Evolutionary conservation across 192 early-diverging fungal genomes (phyloP), one percentile per base, ranked within the genome.

Genomic region (Coemansia sp.): DNA sequence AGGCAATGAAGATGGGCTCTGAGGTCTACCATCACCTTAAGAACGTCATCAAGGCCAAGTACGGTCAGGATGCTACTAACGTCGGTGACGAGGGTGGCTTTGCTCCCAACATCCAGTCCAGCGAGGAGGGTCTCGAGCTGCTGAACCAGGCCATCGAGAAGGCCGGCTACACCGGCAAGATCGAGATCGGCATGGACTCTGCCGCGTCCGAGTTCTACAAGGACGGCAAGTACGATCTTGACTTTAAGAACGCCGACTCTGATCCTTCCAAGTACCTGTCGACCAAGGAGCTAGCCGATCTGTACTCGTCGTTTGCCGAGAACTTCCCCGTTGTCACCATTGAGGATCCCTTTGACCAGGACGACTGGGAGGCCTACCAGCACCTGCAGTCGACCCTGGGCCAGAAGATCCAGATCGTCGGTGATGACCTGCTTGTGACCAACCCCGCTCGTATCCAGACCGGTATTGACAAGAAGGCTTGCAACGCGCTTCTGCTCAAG

Each of bases 61-160:
- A 99, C 85, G 96, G 97, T 64, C 92, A 92, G 82, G 97, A 97
- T 82, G 96, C 97, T 76, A 94, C 93, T 83, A 97, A 97, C 82
- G 97, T 99, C 60, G 97, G 97, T 82, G 97, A 99, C 75, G 97
- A 99, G 86, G 97, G 97, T 79, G 97, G 97, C 66, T 99, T 97
- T 76, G 97, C 97, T 52, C 97, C 97, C 78, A 97, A 96, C 88
- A 97, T 99, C 74, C 93, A 96, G 85, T 92, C 95, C 72, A 93
- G 90, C 89, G 85, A 87, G 66, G 97, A 99, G 84, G 97, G 95
- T 77, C 92, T 99, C 60, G 91, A 96, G 68, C 88, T 99, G 52
- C 83, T 99, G 48, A 86, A 87, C 71, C 70, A 84, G 51, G 96
- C 97, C 67, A 99, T 99, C 70, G 91, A 85, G 54, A 88, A 90